Evolutionary conservation across 768 basidiomycete species (phyloP).

Genomic region (Mycena polygramma): DNA sequence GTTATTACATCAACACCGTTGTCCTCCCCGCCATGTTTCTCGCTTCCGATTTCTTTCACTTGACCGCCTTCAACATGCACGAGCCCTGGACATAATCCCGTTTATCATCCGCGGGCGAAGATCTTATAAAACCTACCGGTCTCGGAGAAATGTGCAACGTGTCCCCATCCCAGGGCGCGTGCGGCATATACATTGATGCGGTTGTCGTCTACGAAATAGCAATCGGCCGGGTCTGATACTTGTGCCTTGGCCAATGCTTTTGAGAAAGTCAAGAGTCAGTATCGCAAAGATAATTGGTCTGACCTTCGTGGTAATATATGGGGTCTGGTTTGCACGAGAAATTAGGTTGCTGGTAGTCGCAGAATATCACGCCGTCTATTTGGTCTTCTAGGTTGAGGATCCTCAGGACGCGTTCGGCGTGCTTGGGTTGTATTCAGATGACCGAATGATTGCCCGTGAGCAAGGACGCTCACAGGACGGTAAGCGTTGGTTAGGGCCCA

Average conservation of each 20-base stretch:
- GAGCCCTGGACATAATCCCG: slow-evolving; percentile 45
- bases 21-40: slow-evolving; percentile 49
- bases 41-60: slow-evolving; percentile 61
- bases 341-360: slow-evolving; percentile 75
- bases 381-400: slow-evolving; percentile 81
- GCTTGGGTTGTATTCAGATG: slow-evolving; percentile 57
- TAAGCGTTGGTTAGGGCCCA: slow-evolving; percentile 94
- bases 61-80: slow-evolving; percentile 75
- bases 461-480: slow-evolving; percentile 61
- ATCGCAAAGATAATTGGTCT: slow-evolving; percentile 14
- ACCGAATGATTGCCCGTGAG: background rate
- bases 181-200: slow-evolving; percentile 78
- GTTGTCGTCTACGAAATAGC: slow-evolving; percentile 87
- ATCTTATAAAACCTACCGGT: slow-evolving; percentile 42
- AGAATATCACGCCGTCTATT: slow-evolving; percentile 82
- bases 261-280: background rate
- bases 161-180: slow-evolving; percentile 74
- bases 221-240: slow-evolving; percentile 74
- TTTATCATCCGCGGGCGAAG: background rate
- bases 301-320: slow-evolving; percentile 75
- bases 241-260: slow-evolving; percentile 78
- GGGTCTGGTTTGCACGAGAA: slow-evolving; percentile 89
- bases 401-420: slow-evolving; percentile 82
- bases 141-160: slow-evolving; percentile 84
- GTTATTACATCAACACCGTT: slow-evolving; percentile 67